Base-by-base conservation (phyloP, 495 filamentous ascomycete species). In the Tuber umbilicatum region DNA sequence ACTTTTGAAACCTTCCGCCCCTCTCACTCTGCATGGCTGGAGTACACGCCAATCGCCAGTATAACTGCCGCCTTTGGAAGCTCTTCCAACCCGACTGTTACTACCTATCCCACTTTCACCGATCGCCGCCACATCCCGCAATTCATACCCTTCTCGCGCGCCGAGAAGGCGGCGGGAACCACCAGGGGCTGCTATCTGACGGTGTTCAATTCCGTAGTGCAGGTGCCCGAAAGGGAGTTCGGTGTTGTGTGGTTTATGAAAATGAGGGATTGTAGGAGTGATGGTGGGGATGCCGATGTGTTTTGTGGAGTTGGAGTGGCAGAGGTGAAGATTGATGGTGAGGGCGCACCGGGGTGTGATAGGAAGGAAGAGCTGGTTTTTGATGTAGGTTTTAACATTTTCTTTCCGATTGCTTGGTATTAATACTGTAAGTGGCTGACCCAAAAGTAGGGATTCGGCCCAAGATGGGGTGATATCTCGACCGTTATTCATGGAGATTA, bases 221-320 rank as follows among this genome's bases (percentile, higher is more conserved):
- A 71, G 68, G 64, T 78, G 27, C 76, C 71, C 1, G 42, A 37
- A 21, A 17, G 68, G 16, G 50, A 43, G 14, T 21, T 50, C 23
- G 71, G 76, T 19, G 75, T 78, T 5, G 47, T 78, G 38, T 78
- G 71, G 50, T 78, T 78, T 37, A 37, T 68, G 21, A 78, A 78
- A 17, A 68, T 37, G 23, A 78, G 31, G 47, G 73, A 37, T 14
- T 69, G 47, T 19, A 10, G 35, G 19, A 55, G 27, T 1, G 9
- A 9, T 27, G 39, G 38, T 38, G 35, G 35, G 23, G 31, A 39
- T 31, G 35, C 23, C 3, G 67, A 73, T 16, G 42, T 39, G 21
- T 76, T 73, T 40, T 73, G 70, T 68, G 76, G 76, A 0, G 37
- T 78, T 21, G 75, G 76, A n/a, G 71, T 78, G 21, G 75, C 76